Percentiles rank a stretch among this genome's conserved stretches.
phyloP scores from a whole-genome alignment of 2,329 filamentous ascomycete species.

The Cryphonectria nitschkei region DNA sequence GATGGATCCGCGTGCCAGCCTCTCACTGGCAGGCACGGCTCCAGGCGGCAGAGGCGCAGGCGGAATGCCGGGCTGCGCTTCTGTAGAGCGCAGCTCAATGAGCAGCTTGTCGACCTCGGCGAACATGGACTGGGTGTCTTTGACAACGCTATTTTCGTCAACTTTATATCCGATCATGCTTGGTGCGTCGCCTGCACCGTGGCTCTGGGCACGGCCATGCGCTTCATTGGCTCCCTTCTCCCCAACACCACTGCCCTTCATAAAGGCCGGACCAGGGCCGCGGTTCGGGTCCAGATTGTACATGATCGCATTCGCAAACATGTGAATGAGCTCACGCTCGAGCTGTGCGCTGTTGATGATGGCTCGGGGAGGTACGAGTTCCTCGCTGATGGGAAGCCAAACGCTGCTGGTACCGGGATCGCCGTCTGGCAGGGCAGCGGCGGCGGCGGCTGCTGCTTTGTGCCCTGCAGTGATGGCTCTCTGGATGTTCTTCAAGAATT shows the following conservation, averaged over 20 bases:
- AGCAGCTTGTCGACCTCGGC: slow-evolving; percentile 81
- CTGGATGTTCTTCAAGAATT: slow-evolving; percentile 78
- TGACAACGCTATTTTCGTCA: slow-evolving; percentile 84
- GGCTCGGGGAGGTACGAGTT: slow-evolving; percentile 81
- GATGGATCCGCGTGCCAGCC: slow-evolving; percentile 25
- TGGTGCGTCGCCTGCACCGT: slow-evolving; percentile 42
- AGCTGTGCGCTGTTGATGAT: slow-evolving; percentile 94
- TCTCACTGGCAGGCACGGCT: slow-evolving; percentile 29
- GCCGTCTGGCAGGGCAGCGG: slow-evolving; percentile 62
- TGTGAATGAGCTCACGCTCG: slow-evolving; percentile 90
- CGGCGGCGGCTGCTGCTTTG: slow-evolving; percentile 63
- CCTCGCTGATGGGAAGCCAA: slow-evolving; percentile 71
- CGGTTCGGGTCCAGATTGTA: slow-evolving; percentile 86
- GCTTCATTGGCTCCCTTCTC: slow-evolving; percentile 42
- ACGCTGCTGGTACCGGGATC: slow-evolving; percentile 61
- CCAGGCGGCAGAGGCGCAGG: slow-evolving; percentile 36
- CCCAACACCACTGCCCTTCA: slow-evolving; percentile 44
- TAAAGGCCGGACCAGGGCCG: slow-evolving; percentile 67
- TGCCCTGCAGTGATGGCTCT: slow-evolving; percentile 75
- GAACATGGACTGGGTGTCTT: slow-evolving; percentile 88
- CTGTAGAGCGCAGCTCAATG: slow-evolving; percentile 74
- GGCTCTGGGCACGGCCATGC: slow-evolving; percentile 35
- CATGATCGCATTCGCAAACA: slow-evolving; percentile 99
- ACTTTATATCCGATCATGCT: slow-evolving; percentile 64
- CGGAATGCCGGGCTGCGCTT: slow-evolving; percentile 56